A percentile compares a stretch with the other conserved stretches of the same genome.
Conservation (phyloP, 2,329 filamentous ascomycete species). For the Clarireedia monteithiana region DNA sequence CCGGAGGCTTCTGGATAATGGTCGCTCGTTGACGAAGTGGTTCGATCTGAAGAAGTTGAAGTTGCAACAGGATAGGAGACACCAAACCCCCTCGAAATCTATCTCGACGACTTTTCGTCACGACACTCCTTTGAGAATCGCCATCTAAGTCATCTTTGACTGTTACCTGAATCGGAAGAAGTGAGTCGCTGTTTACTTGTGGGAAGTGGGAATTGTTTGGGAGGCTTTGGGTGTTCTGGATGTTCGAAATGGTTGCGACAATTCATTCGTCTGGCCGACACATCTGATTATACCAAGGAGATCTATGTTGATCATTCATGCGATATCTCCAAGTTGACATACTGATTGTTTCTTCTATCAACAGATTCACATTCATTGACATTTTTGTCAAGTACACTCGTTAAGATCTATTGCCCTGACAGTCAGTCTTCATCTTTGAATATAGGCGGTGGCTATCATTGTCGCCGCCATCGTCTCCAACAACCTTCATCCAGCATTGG, state of each 20-base stretch:
- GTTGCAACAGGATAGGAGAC: conserved; percentile 15
- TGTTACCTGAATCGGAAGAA: conserved; percentile 8
- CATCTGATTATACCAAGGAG: neutral
- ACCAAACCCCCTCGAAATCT: conserved; percentile 7
- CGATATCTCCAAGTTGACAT: conserved; percentile 10
- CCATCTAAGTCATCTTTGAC: conserved; percentile 14
- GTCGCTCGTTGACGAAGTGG: conserved; percentile 24
- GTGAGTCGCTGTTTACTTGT: conserved; percentile 22
- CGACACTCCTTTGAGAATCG: conserved; percentile 29
- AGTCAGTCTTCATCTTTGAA: conserved; percentile 30
- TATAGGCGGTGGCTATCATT: neutral
- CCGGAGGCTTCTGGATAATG: conserved; percentile 28
- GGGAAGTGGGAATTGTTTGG: neutral
- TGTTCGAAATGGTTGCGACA: neutral
- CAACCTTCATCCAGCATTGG: conserved; percentile 17
- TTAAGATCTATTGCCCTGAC: conserved; percentile 41
- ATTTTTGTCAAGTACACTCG: conserved; percentile 54
- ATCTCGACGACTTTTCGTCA: conserved; percentile 29
- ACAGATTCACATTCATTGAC: conserved; percentile 41
- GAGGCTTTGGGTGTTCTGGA: neutral
- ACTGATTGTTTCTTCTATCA: conserved; percentile 19
- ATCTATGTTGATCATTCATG: conserved; percentile 23
- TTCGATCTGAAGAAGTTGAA: conserved; percentile 15
- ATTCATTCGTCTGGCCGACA: conserved; percentile 13
- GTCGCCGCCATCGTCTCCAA: conserved; percentile 4